Evolutionary conservation across 169 alveolate genomes (phyloP), one percentile per base, ranked within the genome.

Genomic region (Cryptosporidium felis): DNA sequence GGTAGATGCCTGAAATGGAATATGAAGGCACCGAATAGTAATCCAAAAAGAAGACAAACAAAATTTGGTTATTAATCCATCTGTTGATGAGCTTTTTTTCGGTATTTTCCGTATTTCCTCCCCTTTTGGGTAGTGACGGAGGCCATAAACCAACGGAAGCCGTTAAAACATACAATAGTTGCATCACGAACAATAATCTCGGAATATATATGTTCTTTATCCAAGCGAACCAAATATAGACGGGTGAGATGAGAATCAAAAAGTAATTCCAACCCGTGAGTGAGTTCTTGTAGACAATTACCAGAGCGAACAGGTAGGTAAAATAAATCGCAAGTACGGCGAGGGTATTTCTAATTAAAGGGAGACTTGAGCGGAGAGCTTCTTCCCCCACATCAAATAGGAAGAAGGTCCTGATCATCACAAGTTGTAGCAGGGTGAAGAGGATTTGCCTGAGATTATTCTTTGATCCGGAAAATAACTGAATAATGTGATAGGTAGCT

Each of bases 221-320:
- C 81, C 81, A 65, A 14, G 45, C 34, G 49, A 65, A 65, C 60
- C 62, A 65, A 18, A 42, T 6, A 40, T 38, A 74, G 14, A 74
- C 23, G 0, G 65, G 85, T 14, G 34, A 44, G 10, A 53, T 51
- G 14, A 28, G 1, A 3, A 74, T 32, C 2, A 53, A 3, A 0
- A 74, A 21, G 3, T 53, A 38, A 53, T 74, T 56, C 36, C 60
- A 74, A 6, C 40, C 56, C n/a, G 51, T 49, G 14, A 74, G 14
- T 21, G 18, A 46, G n/a, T 46, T 46, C 59, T 34, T 65, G n/a
- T 65, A 65, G 3, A 65, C n/a, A 1, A 65, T 9, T n/a, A 46
- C 28, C 2, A 74, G 14, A 12, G 56, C 10, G 56, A 16, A n/a
- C 8, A 74, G 5, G 56, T 74, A 74, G 6, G 10, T 3, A 14